phyloP scores from a whole-genome alignment of 345 rosid genomes.

The Geranium brycei region DNA sequence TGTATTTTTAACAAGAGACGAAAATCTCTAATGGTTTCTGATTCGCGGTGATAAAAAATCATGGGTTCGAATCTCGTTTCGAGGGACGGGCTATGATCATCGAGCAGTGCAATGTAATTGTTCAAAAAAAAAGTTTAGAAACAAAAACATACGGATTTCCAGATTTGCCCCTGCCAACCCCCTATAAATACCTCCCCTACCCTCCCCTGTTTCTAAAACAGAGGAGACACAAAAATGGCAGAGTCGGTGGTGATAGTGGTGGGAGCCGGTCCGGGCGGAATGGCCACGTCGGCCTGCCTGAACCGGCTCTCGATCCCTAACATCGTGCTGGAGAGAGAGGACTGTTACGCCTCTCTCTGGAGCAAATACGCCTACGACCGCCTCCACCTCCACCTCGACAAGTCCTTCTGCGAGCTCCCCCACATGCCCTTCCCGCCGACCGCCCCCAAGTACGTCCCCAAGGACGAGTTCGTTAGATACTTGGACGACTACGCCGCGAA shows the following conservation, averaged over 20 bases:
- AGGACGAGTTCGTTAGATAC: slow-evolving; percentile 38
- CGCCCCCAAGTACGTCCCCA: slow-evolving; percentile 35
- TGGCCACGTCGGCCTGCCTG: slow-evolving; percentile 58
- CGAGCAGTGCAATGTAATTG: no score
- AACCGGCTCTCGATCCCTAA: slow-evolving; percentile 39
- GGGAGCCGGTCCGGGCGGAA: slow-evolving; percentile 76
- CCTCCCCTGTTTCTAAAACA: neutral
- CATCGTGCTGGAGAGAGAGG: slow-evolving; percentile 54
- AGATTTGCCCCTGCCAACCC: neutral
- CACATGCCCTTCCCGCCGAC: slow-evolving; percentile 34
- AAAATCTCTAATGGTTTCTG: no score
- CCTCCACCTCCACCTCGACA: slow-evolving; percentile 58
- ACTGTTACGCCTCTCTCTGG: slow-evolving; percentile 58
- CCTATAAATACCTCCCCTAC: neutral
- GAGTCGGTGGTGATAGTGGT: slow-evolving; percentile 31
- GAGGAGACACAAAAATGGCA: neutral
- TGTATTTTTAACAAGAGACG: no score
- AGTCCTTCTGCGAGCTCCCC: slow-evolving; percentile 50
- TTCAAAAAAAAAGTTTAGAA: no score
- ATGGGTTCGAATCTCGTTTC: no score
- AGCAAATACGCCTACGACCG: slow-evolving; percentile 56
- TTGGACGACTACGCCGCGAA: slow-evolving; percentile 40
- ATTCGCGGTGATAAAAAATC: no score
- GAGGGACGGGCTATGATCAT: no score
- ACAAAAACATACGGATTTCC: neutral